phyloP scores from a whole-genome alignment of 345 rosid genomes.

The Citropsis articulata region DNA sequence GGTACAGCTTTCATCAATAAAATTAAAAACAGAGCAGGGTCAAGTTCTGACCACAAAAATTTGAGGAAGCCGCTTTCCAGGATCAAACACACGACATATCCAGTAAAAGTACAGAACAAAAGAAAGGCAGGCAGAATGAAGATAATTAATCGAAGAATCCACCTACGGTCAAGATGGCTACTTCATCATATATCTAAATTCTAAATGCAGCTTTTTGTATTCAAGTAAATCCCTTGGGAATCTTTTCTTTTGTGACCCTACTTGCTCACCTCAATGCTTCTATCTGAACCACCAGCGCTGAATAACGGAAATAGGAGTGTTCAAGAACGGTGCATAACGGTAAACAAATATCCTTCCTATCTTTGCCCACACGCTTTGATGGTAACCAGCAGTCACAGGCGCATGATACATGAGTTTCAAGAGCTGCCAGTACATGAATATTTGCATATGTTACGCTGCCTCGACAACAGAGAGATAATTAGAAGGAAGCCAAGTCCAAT shows the following conservation, averaged over 20 bases:
- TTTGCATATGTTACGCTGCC: slow-evolving; percentile 97
- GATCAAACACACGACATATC: background rate
- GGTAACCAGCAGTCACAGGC: slow-evolving; percentile 83
- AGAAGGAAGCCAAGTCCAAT: slow-evolving; percentile 86
- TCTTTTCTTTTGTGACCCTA: background rate
- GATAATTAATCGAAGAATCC: too few species aligned
- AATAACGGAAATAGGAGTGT: slow-evolving; percentile 53
- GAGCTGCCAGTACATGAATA: slow-evolving; percentile 85
- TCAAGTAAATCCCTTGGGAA: background rate
- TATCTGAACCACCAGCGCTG: slow-evolving; percentile 95
- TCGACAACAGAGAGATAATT: slow-evolving; percentile 77
- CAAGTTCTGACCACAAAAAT: background rate
- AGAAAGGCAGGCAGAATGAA: too few species aligned
- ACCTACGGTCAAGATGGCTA: too few species aligned
- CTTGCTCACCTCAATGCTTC: background rate
- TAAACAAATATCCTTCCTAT: slow-evolving; percentile 66
- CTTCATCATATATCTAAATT: too few species aligned
- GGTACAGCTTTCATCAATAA: background rate
- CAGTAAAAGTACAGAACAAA: too few species aligned
- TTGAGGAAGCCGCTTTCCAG: background rate
- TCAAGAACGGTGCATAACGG: slow-evolving; percentile 76
- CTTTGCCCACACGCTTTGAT: slow-evolving; percentile 79
- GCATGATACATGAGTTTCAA: slow-evolving; percentile 97
- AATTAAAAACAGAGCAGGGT: background rate
- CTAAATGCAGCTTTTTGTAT: background rate